These are phyloP conservation scores for Aspergillus spinulosporus DNA, from an alignment of 2,329 filamentous ascomycete species.

Conservation along the genomic window DNA sequence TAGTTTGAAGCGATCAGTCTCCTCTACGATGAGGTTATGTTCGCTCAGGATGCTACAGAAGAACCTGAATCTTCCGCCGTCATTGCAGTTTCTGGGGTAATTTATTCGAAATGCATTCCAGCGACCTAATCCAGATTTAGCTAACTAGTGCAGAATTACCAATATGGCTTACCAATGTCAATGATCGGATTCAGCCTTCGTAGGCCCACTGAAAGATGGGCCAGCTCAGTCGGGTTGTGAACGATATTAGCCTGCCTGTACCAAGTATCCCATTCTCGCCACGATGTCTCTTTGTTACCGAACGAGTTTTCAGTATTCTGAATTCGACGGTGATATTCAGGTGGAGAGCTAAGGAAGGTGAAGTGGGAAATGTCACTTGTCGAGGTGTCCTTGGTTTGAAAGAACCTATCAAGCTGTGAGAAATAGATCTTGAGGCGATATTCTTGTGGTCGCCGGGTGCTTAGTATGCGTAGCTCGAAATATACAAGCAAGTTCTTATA, in stretches of 20 bases:
- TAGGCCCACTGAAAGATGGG: constrained; percentile 45
- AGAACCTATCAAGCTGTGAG: constrained; percentile 42
- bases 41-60: constrained; percentile 63
- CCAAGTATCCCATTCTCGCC: constrained; percentile 61
- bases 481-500: constrained; percentile 47
- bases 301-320: constrained; percentile 43
- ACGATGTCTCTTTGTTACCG: constrained; percentile 41
- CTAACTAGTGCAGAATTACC: not conserved
- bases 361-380: constrained; percentile 33
- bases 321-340: constrained; percentile 47
- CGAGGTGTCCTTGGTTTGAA: constrained; percentile 32
- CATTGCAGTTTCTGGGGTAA: constrained; percentile 40
- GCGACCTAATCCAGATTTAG: constrained; percentile 44
- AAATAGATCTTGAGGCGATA: constrained; percentile 50
- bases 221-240: constrained; percentile 41
- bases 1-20: constrained; percentile 44
- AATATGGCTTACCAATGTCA: constrained; percentile 54
- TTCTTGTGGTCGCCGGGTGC: constrained; percentile 21
- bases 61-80: constrained; percentile 38
- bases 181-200: constrained; percentile 55
- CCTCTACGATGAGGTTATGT: constrained; percentile 65
- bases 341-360: constrained; percentile 45
- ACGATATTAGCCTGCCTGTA: constrained; percentile 65
- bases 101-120: constrained; percentile 63
- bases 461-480: constrained; percentile 42